These are phyloP conservation scores for Leccinum truebloodii DNA, from an alignment of 768 basidiomycete genomes.

Conservation along the genomic window DNA sequence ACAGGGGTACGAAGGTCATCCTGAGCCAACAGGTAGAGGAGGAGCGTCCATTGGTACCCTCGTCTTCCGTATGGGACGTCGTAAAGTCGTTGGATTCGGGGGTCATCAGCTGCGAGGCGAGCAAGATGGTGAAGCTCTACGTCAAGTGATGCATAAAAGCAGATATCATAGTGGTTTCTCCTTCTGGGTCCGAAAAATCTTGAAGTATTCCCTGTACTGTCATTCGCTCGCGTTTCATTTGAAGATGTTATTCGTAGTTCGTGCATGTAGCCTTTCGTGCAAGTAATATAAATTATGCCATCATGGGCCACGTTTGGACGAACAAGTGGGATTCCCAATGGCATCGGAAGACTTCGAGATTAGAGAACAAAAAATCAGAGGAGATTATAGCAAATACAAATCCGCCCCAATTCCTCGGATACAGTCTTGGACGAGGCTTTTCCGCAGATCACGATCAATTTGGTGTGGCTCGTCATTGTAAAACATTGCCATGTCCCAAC, in stretches of 20 bases:
- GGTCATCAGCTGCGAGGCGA: not conserved
- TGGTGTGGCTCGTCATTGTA: constrained; percentile 35
- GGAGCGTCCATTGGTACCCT: not conserved
- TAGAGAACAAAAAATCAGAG: too few species aligned
- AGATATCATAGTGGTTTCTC: not conserved
- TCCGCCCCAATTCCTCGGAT: too few species aligned
- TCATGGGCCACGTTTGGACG: too few species aligned
- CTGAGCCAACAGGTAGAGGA: constrained; percentile 35
- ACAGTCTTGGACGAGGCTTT: constrained; percentile 45
- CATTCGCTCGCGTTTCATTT: not conserved
- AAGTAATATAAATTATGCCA: not conserved
- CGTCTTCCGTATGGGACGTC: not conserved
- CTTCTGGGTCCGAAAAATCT: not conserved
- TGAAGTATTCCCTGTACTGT: not conserved
- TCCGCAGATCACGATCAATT: constrained; percentile 62
- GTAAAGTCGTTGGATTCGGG: not conserved
- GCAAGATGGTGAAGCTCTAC: not conserved
- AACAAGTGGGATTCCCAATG: too few species aligned
- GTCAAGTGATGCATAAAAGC: not conserved
- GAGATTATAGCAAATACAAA: too few species aligned
- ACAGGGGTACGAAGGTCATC: constrained; percentile 46
- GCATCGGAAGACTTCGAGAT: too few species aligned
- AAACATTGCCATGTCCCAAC: not conserved
- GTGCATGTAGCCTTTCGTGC: not conserved
- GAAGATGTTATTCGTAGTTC: not conserved